Conservation (phyloP, 768 basidiomycete genomes). For the Rhizopogon vinicolor region DNA sequence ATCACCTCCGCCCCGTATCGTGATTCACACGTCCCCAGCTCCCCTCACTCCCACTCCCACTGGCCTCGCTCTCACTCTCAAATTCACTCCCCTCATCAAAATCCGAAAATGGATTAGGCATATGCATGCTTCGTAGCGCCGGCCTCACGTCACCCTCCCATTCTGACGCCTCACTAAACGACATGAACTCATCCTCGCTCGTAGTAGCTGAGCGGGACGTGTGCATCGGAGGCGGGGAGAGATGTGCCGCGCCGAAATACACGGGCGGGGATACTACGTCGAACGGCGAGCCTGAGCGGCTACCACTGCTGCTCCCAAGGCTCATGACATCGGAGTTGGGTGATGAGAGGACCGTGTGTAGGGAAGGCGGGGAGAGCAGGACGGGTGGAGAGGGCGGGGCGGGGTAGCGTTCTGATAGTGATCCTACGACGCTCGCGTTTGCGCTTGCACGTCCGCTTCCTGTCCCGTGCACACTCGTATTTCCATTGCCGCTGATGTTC, state of each 20-base stretch:
- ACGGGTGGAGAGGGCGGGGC: conserved; percentile 23
- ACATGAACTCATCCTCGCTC: not conserved
- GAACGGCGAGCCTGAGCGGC: not conserved
- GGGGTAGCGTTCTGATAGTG: conserved; percentile 27
- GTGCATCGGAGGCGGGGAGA: not conserved
- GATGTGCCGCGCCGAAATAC: not conserved
- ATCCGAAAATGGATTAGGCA: not conserved
- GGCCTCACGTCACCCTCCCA: not conserved
- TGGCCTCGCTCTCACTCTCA: not conserved
- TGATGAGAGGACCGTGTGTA: conserved; percentile 8
- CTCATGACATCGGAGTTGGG: not conserved
- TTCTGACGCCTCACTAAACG: not conserved
- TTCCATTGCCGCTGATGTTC: not conserved
- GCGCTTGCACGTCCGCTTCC: not conserved
- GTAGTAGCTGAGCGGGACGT: not conserved
- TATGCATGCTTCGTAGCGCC: not conserved
- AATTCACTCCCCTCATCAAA: not conserved
- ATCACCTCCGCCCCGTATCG: not conserved
- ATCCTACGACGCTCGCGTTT: conserved; percentile 13
- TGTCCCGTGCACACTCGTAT: not conserved
- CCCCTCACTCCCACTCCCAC: not conserved
- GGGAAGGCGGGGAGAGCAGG: conserved; percentile 19
- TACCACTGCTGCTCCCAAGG: not conserved
- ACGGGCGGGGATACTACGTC: not conserved
- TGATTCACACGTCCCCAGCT: not conserved